Evolutionary conservation across 2,329 filamentous ascomycete genomes (phyloP).

Genomic region (Fusarium pseudonygamai): DNA sequence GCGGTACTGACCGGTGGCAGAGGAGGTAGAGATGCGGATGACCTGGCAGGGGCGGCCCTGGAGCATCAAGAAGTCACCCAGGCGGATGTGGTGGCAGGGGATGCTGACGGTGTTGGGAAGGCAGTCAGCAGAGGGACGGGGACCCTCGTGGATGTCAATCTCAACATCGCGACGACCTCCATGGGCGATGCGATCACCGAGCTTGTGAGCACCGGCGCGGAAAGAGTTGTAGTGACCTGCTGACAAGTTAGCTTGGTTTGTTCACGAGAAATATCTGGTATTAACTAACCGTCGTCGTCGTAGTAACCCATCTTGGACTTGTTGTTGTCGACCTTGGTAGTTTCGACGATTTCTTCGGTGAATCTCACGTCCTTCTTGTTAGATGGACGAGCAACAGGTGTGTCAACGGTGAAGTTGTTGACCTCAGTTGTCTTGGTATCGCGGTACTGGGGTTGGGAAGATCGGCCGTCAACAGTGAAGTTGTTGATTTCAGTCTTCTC

Average conservation of each 20-base stretch:
- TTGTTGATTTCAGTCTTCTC: slow-evolving; percentile 44
- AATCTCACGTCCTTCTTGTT: slow-evolving; percentile 67
- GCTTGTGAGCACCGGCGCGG: slow-evolving; percentile 65
- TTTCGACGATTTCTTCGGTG: slow-evolving; percentile 73
- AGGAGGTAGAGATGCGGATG: slow-evolving; percentile 98
- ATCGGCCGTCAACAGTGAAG: slow-evolving; percentile 43
- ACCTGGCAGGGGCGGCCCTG: slow-evolving; percentile 99
- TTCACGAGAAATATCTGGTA: neutral
- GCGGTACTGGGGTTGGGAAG: slow-evolving; percentile 34
- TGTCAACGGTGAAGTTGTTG: slow-evolving; percentile 47
- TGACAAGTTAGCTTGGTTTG: slow-evolving; percentile 36
- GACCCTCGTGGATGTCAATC: slow-evolving; percentile 51
- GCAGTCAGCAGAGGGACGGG: slow-evolving; percentile 31
- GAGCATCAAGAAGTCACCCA: slow-evolving; percentile 98
- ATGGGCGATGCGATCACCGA: slow-evolving; percentile 61
- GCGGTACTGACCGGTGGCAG: slow-evolving; percentile 98
- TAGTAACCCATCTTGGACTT: slow-evolving; percentile 71
- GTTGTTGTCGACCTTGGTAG: slow-evolving; percentile 56
- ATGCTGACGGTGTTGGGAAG: slow-evolving; percentile 91
- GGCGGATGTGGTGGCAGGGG: slow-evolving; percentile 99
- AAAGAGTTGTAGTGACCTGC: slow-evolving; percentile 68
- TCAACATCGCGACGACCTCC: slow-evolving; percentile 59
- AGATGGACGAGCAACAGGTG: slow-evolving; percentile 53
- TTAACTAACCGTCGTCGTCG: slow-evolving; percentile 66
- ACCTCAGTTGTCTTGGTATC: slow-evolving; percentile 33